Conservation (phyloP, 805 yeast genomes). For the Kuraishia floccosa region DNA sequence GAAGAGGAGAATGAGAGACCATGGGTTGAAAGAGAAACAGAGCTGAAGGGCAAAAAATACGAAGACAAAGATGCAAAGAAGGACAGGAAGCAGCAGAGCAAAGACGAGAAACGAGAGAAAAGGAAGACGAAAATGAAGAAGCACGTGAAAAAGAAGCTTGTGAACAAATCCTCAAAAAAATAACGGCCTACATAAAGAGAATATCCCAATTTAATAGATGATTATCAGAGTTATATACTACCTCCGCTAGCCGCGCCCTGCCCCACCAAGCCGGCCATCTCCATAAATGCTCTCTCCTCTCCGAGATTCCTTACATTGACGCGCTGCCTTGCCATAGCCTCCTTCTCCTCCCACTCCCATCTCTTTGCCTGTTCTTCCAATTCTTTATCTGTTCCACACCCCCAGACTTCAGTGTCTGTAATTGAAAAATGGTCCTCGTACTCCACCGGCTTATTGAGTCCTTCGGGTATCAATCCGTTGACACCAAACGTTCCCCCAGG, state of each 20-base stretch:
- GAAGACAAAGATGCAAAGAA: constrained; percentile 74
- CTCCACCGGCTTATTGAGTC: constrained; percentile 17
- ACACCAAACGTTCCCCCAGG: constrained; percentile 37
- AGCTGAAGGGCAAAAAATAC: constrained; percentile 60
- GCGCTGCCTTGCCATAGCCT: constrained; percentile 67
- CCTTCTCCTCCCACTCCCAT: constrained; percentile 90
- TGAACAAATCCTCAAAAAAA: constrained; percentile 27
- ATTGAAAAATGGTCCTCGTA: constrained; percentile 66
- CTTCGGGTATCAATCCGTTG: constrained; percentile 14
- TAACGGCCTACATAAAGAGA: no score
- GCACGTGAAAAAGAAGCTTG: constrained; percentile 66
- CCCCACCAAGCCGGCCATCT: constrained; percentile 64
- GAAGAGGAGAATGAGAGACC: constrained; percentile 18
- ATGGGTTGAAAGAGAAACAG: constrained; percentile 29
- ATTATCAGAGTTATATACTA: constrained; percentile 27
- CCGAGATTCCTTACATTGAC: constrained; percentile 56
- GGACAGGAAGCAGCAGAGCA: constrained; percentile 63
- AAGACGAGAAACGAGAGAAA: constrained; percentile 68
- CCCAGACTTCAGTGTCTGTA: constrained; percentile 83
- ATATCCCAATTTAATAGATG: no score
- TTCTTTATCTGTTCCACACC: constrained; percentile 74
- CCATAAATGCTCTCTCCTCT: constrained; percentile 79
- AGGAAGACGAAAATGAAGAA: constrained; percentile 77
- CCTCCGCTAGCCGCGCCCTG: constrained; percentile 33
- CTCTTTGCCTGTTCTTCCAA: constrained; percentile 62